Base-by-base conservation (phyloP, 2,329 filamentous ascomycete genomes). In the Penicillium sp. region DNA sequence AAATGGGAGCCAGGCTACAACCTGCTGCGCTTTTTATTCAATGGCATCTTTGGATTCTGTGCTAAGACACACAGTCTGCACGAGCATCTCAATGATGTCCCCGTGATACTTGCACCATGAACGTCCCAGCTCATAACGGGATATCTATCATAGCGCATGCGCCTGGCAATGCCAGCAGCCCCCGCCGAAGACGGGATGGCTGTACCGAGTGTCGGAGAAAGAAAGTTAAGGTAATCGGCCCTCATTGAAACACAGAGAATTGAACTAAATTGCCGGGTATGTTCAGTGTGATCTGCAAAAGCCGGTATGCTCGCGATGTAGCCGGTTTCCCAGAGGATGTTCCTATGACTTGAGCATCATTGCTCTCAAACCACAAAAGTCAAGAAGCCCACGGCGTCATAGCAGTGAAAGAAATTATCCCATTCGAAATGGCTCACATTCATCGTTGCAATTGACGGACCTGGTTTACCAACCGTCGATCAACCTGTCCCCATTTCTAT, bases 181-280 rank as follows among this genome's bases (percentile, higher is more conserved):
- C 39, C 39, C 24, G 23, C 12, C 39, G 39, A 21, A 60, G 62
- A 75, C 57, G 60, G 24, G 64, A 66, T 54, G 66, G 66, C 39
- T 68, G 66, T 33, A 62, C 59, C 4, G 64, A 68, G 46, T 68
- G 65, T 39, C 57, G 61, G 9, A 57, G 64, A 32, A 68, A 66
- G 37, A 68, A 68, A 51, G 56, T 68, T 17, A 68, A 64, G 46
- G 62, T 65, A 58, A 41, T 17, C 7, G 7, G 23, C 23, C 44
- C 26, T 41, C 4, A 3, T n/a, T 40, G 10, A 29, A 32, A 4
- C 23, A 4, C 5, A 6, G 7, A 27, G 5, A 13, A 4, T 18
- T 26, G 23, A 27, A 6, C 7, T 4, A 17, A 46, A 15, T n/a
- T 6, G n/a, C 21, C 20, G 26, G 21, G 7, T 1, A 17, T 26